Percentiles rank a stretch among this genome's conserved stretches.
These are phyloP conservation scores for Microbotryum lychnidis-dioicae DNA, from an alignment of 1,284 basidiomycete species.

Conservation along the genomic window DNA sequence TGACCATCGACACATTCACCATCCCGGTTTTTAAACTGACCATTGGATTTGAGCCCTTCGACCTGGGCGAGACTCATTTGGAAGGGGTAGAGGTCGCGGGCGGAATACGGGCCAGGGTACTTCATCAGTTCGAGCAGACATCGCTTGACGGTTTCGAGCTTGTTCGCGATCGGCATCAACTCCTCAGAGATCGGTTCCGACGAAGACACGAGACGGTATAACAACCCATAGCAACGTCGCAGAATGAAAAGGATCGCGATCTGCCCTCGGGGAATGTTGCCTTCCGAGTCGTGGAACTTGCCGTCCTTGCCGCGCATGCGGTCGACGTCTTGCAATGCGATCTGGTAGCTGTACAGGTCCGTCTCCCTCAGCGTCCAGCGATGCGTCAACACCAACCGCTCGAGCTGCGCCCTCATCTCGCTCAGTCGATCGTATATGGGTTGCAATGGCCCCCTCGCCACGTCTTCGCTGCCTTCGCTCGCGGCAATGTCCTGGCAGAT, in stretches of 20 bases:
- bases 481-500: slow-evolving; percentile 93
- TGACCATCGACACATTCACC: slow-evolving; percentile 41
- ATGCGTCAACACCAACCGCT: slow-evolving; percentile 85
- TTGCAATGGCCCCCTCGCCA: slow-evolving; percentile 68
- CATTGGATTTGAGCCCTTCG: slow-evolving; percentile 83
- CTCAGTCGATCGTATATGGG: slow-evolving; percentile 89
- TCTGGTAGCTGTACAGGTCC: slow-evolving; percentile 57
- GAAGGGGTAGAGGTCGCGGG: slow-evolving; percentile 86
- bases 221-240: slow-evolving; percentile 89
- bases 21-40: slow-evolving; percentile 72
- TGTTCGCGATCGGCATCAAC: slow-evolving; percentile 43
- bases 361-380: slow-evolving; percentile 97
- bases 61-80: slow-evolving; percentile 54
- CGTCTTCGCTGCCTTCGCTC: slow-evolving; percentile 83
- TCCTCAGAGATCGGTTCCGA: slow-evolving; percentile 75
- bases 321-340: slow-evolving; percentile 92
- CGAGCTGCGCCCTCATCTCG: slow-evolving; percentile 76
- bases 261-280: slow-evolving; percentile 82
- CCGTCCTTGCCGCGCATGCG: slow-evolving; percentile 84
- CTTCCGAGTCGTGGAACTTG: slow-evolving; percentile 91
- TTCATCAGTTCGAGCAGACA: slow-evolving; percentile 77
- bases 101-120: slow-evolving; percentile 88
- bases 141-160: slow-evolving; percentile 35
- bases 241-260: slow-evolving; percentile 85
- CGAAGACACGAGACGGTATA: slow-evolving; percentile 89